A percentile compares a stretch with the other conserved stretches of the same genome.
Evolutionary conservation across 768 basidiomycete species (phyloP).

Genomic region (Mycena amicta): DNA sequence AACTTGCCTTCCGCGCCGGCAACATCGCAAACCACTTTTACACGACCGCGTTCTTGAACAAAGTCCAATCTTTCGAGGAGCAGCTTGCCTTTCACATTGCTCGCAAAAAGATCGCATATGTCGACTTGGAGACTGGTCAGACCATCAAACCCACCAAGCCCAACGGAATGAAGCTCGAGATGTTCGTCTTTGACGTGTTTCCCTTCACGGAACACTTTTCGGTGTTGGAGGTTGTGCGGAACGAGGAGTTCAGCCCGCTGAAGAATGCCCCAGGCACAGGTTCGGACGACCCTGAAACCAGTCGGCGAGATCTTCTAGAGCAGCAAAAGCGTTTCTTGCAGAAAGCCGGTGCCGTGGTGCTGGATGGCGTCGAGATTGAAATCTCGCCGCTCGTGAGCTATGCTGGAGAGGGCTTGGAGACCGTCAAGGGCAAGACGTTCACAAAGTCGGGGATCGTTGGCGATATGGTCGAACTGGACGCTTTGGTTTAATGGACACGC

Average conservation of each 20-base stretch:
- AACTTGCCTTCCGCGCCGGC: slow-evolving; percentile 88
- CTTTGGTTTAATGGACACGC: slow-evolving; percentile 47
- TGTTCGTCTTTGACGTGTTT: slow-evolving; percentile 99
- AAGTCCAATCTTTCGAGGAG: slow-evolving; percentile 79
- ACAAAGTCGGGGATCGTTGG: slow-evolving; percentile 72
- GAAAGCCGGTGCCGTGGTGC: slow-evolving; percentile 71
- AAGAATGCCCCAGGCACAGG: slow-evolving; percentile 97
- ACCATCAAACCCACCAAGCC: slow-evolving; percentile 79
- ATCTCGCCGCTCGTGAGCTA: slow-evolving; percentile 88
- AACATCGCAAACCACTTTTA: slow-evolving; percentile 99
- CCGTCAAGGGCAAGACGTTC: slow-evolving; percentile 76
- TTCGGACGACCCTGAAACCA: slow-evolving; percentile 88
- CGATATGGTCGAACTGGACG: slow-evolving; percentile 71
- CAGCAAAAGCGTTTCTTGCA: slow-evolving; percentile 89
- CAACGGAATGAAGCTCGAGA: slow-evolving; percentile 99
- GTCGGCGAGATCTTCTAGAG: slow-evolving; percentile 82
- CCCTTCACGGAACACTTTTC: slow-evolving; percentile 83
- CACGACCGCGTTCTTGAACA: slow-evolving; percentile 80
- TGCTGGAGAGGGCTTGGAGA: slow-evolving; percentile 87
- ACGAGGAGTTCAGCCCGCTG: slow-evolving; percentile 93
- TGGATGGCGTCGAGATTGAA: slow-evolving; percentile 83
- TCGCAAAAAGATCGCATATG: slow-evolving; percentile 91
- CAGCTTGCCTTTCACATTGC: slow-evolving; percentile 97
- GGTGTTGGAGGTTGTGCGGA: slow-evolving; percentile 85
- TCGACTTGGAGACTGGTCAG: slow-evolving; percentile 71